Evolutionary conservation across 2,329 filamentous ascomycete species (phyloP), one percentile per base, ranked within the genome.

Genomic region (Pyrenochaeta sp.): DNA sequence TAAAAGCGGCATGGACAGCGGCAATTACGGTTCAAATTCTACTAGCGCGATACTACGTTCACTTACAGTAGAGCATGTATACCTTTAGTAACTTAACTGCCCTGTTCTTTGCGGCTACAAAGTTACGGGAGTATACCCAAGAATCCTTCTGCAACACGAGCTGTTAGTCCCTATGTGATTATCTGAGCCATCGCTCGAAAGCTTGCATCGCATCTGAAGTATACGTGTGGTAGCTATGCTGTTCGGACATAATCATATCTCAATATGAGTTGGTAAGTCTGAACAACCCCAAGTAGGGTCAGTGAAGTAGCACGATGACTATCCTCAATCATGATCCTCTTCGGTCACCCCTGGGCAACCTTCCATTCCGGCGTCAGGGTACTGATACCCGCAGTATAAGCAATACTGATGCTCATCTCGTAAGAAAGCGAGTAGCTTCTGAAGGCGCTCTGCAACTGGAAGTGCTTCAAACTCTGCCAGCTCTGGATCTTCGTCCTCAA

Each of bases 381-480:
- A 99, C 51, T 82, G 82, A 77, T 85, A 90, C 76, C 97, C 98
- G 79, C 95, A 99, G 91, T 93, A 99, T 75, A 97, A 97, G 80
- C 95, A 99, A 75, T 99, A 99, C 44, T 83, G 79, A 71, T 92
- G 87, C 71, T 85, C 85, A 48, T 87, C 82, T 37, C 95, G 85
- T 52, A 99, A 77, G 77, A 91, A 88, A 19, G 80, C 75, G 9
- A 97, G 84, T 13, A 96, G 77, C 66, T 82, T 86, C 8, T 81
- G 79, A 61, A 98, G 78, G 64, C 87, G 86, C 68, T 96, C 90
- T 1, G 80, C 80, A 1, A 87, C 82, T 24, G 88, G 85, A 44
- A 94, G 80, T 1, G 84, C 85, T 69, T 93, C 88, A 69, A 96
- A 97, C 55, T 87, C 89, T 28, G 93, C 89, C 56, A 98, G 79